Evolutionary conservation across 441 rosid genomes (phyloP), one percentile per base, ranked within the genome.

Genomic region (Eruca vesicaria): DNA sequence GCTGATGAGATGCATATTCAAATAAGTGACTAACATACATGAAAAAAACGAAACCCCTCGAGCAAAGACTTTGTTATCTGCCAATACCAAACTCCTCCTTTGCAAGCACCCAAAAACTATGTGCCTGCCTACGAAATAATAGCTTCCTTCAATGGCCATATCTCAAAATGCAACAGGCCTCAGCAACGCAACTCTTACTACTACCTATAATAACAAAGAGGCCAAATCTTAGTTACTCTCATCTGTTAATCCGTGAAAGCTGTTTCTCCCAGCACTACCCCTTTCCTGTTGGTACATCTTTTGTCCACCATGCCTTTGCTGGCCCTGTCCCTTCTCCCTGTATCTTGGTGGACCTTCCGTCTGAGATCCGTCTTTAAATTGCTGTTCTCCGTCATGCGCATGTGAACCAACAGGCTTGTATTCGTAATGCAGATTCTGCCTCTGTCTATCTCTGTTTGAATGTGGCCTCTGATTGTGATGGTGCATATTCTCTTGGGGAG

Each of bases 361-460:
- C 77, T 83, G 88, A 69, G 80, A 81, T 55, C 82, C 80, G 57
- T 90, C 98, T 82, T 83, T 86, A 18, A 50, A 15, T 69, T 88
- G 84, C 76, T 88, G 84, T 77, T 87, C 76, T 80, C 75, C 85
- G 35, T 74, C 85, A 59, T 56, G 64, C 57, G 81, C 81, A 35
- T 84, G 85, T 33, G 86, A 76, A 63, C 92, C 97, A 80, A 89
- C 91, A 45, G 94, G 98, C 80, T 89, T 96, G 83, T 89, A 94
- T 73, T 92, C 97, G 5, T 76, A 90, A 61, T 90, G 96, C 15
- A 84, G 28, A 78, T 78, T 82, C 15, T 75, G 90, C 79, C 85
- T 85, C 73, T 81, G 92, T 81, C 89, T 86, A 65, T 90, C 97
- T 76, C 91, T 72, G 74, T 81, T 81, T 20, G 80, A 76, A 57